phyloP scores from a whole-genome alignment of 2,329 filamentous ascomycete genomes.

The Phialophora expanda region DNA sequence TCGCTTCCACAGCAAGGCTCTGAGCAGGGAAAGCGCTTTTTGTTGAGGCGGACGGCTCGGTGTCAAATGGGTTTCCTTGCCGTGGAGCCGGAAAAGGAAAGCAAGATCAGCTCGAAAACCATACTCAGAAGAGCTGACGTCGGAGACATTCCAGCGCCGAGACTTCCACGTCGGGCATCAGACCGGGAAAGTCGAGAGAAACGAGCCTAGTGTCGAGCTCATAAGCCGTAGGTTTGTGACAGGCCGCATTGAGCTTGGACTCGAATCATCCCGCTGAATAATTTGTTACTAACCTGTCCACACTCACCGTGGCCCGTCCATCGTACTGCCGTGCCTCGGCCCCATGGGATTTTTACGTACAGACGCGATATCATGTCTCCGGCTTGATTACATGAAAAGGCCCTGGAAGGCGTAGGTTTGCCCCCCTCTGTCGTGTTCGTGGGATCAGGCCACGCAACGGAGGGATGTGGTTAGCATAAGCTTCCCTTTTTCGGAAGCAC shows the following conservation, averaged over 20 bases:
- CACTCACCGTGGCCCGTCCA: conserved; percentile 16
- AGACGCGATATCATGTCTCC: not conserved
- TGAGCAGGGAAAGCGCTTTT: conserved; percentile 7
- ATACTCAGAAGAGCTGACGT: conserved; percentile 3
- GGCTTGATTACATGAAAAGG: not conserved
- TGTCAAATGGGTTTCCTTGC: conserved; percentile 6
- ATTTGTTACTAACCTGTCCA: conserved; percentile 28
- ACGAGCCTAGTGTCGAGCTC: conserved; percentile 15
- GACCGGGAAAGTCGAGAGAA: conserved; percentile 1
- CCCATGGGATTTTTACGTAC: conserved; percentile 13
- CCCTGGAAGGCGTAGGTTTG: not conserved
- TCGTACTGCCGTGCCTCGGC: not conserved
- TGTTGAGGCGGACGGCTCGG: conserved; percentile 14
- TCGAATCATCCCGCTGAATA: conserved; percentile 26
- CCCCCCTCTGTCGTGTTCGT: not conserved
- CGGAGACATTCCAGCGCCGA: conserved; percentile 14
- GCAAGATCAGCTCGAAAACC: conserved; percentile 13
- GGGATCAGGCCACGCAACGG: conserved; percentile 9
- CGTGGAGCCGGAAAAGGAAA: not conserved
- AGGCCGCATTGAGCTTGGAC: conserved; percentile 12
- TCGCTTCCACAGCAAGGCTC: conserved; percentile 6
- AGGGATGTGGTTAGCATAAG: conserved; percentile 18
- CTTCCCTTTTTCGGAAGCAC: conserved; percentile 1
- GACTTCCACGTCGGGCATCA: conserved; percentile 10
- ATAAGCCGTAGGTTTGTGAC: conserved; percentile 18